These are phyloP conservation scores for Pythium oligandrum DNA, from an alignment of 352 stramenopile species.

Conservation along the genomic window DNA sequence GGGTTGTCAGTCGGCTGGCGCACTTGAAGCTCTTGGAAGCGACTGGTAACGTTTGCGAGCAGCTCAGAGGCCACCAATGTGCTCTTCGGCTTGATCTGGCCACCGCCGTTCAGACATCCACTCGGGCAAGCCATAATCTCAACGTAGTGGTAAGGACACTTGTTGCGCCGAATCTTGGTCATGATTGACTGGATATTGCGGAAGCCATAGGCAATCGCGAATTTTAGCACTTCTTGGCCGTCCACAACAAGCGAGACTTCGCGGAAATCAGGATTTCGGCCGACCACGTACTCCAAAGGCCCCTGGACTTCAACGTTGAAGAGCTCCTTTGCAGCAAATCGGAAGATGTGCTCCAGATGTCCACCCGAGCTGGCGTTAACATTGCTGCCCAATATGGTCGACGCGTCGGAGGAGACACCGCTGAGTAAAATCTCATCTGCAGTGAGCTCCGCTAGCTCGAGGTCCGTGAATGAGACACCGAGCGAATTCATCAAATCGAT, in stretches of 20 bases:
- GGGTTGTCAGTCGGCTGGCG: slow-evolving; percentile 60
- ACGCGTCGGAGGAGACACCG: slow-evolving; percentile 52
- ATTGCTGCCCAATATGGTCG: slow-evolving; percentile 48
- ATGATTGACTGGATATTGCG: slow-evolving; percentile 96
- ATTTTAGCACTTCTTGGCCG: slow-evolving; percentile 85
- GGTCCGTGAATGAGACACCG: slow-evolving; percentile 54
- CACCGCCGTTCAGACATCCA: slow-evolving; percentile 96
- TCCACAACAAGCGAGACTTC: slow-evolving; percentile 72
- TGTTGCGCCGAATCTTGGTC: slow-evolving; percentile 88
- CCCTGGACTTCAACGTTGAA: slow-evolving; percentile 82
- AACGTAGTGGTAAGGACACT: slow-evolving; percentile 94
- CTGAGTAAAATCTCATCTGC: slow-evolving; percentile 70
- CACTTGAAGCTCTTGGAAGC: slow-evolving; percentile 65
- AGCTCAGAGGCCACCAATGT: slow-evolving; percentile 49
- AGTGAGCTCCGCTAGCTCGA: slow-evolving; percentile 60
- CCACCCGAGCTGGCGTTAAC: slow-evolving; percentile 77
- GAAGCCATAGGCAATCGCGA: slow-evolving; percentile 95
- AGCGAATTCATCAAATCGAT: slow-evolving; percentile 62
- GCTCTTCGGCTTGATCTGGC: slow-evolving; percentile 84
- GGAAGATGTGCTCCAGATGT: slow-evolving; percentile 92
- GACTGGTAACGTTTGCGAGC: slow-evolving; percentile 54
- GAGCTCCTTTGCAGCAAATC: slow-evolving; percentile 84
- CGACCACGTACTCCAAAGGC: slow-evolving; percentile 83
- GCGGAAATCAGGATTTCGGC: slow-evolving; percentile 88
- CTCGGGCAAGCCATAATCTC: slow-evolving; percentile 99